Base-by-base conservation (phyloP, 768 basidiomycete genomes). In the Harrya chromipes region DNA sequence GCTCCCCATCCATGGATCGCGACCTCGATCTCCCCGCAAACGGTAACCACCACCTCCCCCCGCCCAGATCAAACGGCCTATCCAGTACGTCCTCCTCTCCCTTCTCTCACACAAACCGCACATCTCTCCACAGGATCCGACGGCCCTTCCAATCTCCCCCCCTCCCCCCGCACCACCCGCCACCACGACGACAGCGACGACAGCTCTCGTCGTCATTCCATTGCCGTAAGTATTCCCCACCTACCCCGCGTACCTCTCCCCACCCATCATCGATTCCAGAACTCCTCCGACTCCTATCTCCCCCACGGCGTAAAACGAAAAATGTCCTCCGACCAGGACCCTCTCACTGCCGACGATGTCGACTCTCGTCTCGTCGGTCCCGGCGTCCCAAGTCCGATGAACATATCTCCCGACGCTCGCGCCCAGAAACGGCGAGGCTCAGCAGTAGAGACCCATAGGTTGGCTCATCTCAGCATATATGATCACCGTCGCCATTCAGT, bases 371-470 rank as follows among this genome's bases (percentile, higher is more conserved):
- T 90, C 44, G 75, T 78, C 37, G 87, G 85, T 16, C 83, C 83
- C 42, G 87, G 86, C 33, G 72, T 84, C 39, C 79, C 82, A 17
- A 83, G 80, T 52, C 72, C 70, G 49, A 82, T 82, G 74, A 72
- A 73, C 57, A 61, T 81, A 40, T 82, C 85, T 63, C 56, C 71
- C 27, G 84, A 87, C 50, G 81, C 72, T 8, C 90, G 85, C 33
- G 82, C 87, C 16, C 80, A 85, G 40, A 94, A 94, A 67, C 82
- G 91, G 57, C 81, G 91, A 41, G 86, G 89, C 27, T 94, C 92
- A 16, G 81, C 86, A 20, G 79, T 90, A 58, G 91, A 93, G 57
- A 84, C 87, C 8, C 81, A 82, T 49, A 74, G 84, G 43, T 81
- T 93, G 57, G 83, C 84, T 13, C 83, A 87, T 59, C 73, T 90